Evolutionary conservation across 257 asterid species (phyloP).

Genomic region (Primulina huaijiensis): DNA sequence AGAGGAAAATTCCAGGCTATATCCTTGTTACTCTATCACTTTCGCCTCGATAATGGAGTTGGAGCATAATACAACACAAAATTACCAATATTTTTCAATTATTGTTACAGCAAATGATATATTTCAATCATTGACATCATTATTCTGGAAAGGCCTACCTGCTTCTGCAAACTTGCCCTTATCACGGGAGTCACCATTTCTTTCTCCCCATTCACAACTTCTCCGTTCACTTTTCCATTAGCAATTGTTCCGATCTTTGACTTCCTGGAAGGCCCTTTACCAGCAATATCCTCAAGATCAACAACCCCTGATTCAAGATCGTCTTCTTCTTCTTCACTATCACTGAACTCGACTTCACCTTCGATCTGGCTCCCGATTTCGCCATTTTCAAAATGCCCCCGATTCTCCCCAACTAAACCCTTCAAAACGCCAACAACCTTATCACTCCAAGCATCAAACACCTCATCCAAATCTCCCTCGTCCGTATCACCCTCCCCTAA

Average conservation of each 20-base stretch:
- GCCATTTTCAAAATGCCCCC: conserved; percentile 22
- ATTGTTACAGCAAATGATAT: background rate
- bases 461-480: conserved; percentile 59
- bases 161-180: conserved; percentile 82
- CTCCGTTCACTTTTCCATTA: conserved; percentile 63
- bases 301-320: conserved; percentile 49
- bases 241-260: conserved; percentile 37
- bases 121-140: background rate
- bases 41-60: no score
- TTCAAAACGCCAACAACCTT: conserved; percentile 53
- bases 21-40: no score
- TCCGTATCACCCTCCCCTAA: conserved; percentile 81
- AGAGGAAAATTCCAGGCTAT: background rate
- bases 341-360: conserved; percentile 45
- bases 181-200: conserved; percentile 92
- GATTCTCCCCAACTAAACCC: conserved; percentile 38
- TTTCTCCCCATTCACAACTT: conserved; percentile 55
- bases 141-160: conserved; percentile 44
- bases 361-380: conserved; percentile 43
- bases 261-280: conserved; percentile 75
- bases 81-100: background rate
- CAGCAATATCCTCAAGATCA: conserved; percentile 97
- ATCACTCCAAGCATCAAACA: conserved; percentile 74
- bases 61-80: background rate
- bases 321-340: conserved; percentile 48